A percentile compares a stretch with the other conserved stretches of the same genome.
These are phyloP conservation scores for Nemania sp. DNA, from an alignment of 2,329 filamentous ascomycete genomes.

Conservation along the genomic window DNA sequence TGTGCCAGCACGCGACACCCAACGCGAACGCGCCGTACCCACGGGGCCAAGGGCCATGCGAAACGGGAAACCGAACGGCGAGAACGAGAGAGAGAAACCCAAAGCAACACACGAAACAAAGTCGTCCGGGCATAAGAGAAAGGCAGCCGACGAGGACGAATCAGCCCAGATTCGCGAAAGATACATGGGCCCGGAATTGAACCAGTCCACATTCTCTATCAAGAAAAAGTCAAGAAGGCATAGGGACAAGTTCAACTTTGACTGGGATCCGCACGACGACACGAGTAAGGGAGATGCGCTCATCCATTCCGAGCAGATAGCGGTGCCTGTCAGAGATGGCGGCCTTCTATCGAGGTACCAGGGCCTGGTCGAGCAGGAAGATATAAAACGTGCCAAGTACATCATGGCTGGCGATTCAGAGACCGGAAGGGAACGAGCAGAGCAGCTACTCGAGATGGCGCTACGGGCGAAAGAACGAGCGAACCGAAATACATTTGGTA, in stretches of 20 bases:
- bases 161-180: constrained; percentile 74
- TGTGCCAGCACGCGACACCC: constrained; percentile 28
- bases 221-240: constrained; percentile 94
- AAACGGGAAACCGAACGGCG: constrained; percentile 42
- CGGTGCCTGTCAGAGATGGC: constrained; percentile 63
- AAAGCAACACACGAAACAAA: constrained; percentile 29
- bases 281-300: constrained; percentile 84
- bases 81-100: constrained; percentile 50
- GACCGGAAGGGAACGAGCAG: constrained; percentile 74
- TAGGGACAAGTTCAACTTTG: constrained; percentile 98
- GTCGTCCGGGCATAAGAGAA: constrained; percentile 33
- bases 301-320: constrained; percentile 70
- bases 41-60: constrained; percentile 75
- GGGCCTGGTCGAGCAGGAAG: constrained; percentile 58
- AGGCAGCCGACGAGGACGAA: constrained; percentile 63
- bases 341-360: constrained; percentile 53
- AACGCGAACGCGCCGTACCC: constrained; percentile 53
- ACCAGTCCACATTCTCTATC: constrained; percentile 81
- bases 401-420: constrained; percentile 76
- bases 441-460: constrained; percentile 84
- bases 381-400: constrained; percentile 64
- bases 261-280: constrained; percentile 95
- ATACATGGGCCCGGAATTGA: constrained; percentile 90
- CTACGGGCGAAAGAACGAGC: constrained; percentile 73
- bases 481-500: constrained; percentile 75